These are phyloP conservation scores for Hypericum androsaemum DNA, from an alignment of 345 rosid species.

Conservation along the genomic window DNA sequence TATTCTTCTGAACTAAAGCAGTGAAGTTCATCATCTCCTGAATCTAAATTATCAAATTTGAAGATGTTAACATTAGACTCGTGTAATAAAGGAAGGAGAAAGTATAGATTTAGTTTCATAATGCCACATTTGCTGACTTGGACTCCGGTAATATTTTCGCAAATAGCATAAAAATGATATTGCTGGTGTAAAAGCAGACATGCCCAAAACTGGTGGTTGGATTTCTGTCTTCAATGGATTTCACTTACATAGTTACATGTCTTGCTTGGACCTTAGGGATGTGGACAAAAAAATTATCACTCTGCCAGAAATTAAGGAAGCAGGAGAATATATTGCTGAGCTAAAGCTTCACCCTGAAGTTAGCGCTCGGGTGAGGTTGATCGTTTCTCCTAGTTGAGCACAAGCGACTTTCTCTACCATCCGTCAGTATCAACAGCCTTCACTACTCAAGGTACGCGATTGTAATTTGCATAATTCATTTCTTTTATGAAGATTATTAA, in stretches of 20 bases:
- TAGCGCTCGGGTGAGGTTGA: conserved; percentile 65
- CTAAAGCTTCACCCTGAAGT: conserved; percentile 94
- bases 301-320: conserved; percentile 86
- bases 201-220: too few relatives aligned
- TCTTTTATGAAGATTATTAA: too few relatives aligned
- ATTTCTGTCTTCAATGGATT: background rate
- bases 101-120: too few relatives aligned
- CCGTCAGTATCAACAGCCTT: background rate
- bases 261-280: conserved; percentile 36
- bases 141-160: too few relatives aligned
- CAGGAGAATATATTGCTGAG: conserved; percentile 84
- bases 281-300: conserved; percentile 69
- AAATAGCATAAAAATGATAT: too few relatives aligned
- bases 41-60: too few relatives aligned
- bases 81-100: too few relatives aligned
- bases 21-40: too few relatives aligned
- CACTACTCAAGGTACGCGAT: conserved; percentile 20
- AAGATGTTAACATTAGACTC: too few relatives aligned
- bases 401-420: conserved; percentile 6
- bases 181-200: too few relatives aligned
- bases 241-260: background rate
- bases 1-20: too few relatives aligned
- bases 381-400: conserved; percentile 61
- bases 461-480: background rate
- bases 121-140: too few relatives aligned